Conservation (phyloP, 2,329 filamentous ascomycete species). For the Fusarium sp. region DNA sequence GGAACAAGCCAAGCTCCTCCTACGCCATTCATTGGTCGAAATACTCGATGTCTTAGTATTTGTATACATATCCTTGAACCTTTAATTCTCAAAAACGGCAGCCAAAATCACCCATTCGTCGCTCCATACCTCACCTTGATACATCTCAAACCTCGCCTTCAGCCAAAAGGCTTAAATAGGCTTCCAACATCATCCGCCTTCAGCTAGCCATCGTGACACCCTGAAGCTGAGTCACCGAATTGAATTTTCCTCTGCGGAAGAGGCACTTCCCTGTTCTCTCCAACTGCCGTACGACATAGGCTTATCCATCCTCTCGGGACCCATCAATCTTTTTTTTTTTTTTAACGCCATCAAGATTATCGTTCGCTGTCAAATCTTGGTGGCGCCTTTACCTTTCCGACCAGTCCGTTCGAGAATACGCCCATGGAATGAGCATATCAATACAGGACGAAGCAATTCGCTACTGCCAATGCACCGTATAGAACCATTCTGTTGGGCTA, state of each 20-base stretch:
- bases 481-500: background rate
- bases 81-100: background rate
- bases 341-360: conserved; percentile 5
- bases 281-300: conserved; percentile 31
- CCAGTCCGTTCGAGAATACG: conserved; percentile 26
- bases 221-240: conserved; percentile 7
- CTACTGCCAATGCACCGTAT: background rate
- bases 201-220: conserved; percentile 17
- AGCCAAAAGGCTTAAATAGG: conserved; percentile 11
- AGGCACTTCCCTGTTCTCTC: conserved; percentile 19
- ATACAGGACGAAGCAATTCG: background rate
- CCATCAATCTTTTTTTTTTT: background rate
- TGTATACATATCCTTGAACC: background rate
- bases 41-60: background rate
- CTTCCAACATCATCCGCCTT: conserved; percentile 26
- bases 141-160: conserved; percentile 8
- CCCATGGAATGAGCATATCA: conserved; percentile 14
- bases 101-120: background rate
- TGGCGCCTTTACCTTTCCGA: conserved; percentile 9
- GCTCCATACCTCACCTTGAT: background rate
- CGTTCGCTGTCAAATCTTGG: background rate
- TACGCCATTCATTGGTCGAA: conserved; percentile 1
- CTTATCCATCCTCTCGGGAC: background rate
- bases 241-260: conserved; percentile 19
- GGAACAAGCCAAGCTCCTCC: background rate